phyloP scores from a whole-genome alignment of 2,329 filamentous ascomycete genomes.

The Talaromyces sp. region DNA sequence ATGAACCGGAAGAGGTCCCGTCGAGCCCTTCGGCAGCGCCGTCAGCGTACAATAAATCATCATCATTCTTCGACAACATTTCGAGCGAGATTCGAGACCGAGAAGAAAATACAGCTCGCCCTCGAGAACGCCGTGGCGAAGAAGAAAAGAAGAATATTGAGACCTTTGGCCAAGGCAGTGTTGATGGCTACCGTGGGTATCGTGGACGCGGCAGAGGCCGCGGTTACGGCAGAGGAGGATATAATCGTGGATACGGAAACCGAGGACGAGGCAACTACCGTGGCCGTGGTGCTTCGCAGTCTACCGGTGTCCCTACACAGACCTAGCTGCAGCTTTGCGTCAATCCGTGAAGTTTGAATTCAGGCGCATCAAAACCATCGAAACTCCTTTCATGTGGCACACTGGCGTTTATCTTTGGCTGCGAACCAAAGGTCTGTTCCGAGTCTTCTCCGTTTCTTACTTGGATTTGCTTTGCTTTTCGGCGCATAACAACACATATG shows the following conservation, averaged over 20 bases:
- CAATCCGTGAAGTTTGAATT: background rate
- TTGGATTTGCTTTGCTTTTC: background rate
- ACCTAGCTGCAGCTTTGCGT: slow-evolving; percentile 23
- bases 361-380: background rate
- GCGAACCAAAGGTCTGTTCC: slow-evolving; percentile 13
- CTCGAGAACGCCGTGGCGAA: slow-evolving; percentile 80
- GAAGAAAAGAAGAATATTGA: slow-evolving; percentile 96
- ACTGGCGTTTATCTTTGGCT: slow-evolving; percentile 12
- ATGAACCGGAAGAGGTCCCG: slow-evolving; percentile 33
- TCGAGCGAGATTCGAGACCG: slow-evolving; percentile 90
- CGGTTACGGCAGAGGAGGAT: slow-evolving; percentile 47
- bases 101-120: slow-evolving; percentile 66
- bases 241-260: slow-evolving; percentile 42
- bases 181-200: slow-evolving; percentile 80
- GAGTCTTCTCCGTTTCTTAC: background rate
- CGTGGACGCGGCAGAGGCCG: slow-evolving; percentile 64
- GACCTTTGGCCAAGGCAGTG: slow-evolving; percentile 94
- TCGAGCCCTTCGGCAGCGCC: slow-evolving; percentile 35
- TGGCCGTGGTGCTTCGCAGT: slow-evolving; percentile 36
- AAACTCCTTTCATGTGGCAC: slow-evolving; percentile 1
- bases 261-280: slow-evolving; percentile 40
- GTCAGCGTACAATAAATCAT: slow-evolving; percentile 76
- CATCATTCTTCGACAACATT: slow-evolving; percentile 97
- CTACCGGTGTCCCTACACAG: slow-evolving; percentile 37
- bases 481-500: slow-evolving; percentile 13